Conservation (phyloP, 352 stramenopile species). For the Globisporangium rhizosaccharum region DNA sequence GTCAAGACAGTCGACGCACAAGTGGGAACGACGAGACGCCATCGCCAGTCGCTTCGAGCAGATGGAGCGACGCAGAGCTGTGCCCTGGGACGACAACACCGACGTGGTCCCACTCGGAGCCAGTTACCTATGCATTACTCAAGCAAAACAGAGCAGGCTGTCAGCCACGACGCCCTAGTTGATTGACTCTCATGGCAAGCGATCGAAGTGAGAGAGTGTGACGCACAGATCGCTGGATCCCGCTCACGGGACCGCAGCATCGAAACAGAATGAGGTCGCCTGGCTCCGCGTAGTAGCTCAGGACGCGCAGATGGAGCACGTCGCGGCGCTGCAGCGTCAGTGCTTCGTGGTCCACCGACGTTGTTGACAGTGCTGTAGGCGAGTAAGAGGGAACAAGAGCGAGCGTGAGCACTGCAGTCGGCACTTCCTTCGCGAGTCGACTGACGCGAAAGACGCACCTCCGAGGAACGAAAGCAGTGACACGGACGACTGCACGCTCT, state of each 20-base stretch:
- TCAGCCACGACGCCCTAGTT: too few relatives aligned
- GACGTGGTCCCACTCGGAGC: constrained; percentile 66
- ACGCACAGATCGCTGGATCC: constrained; percentile 40
- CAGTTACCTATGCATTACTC: constrained; percentile 26
- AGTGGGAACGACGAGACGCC: constrained; percentile 49
- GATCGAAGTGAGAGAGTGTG: not conserved
- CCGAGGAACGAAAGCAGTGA: constrained; percentile 52
- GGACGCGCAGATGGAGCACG: constrained; percentile 56
- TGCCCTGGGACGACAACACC: constrained; percentile 35
- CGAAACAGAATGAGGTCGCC: constrained; percentile 64
- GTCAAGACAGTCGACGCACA: constrained; percentile 15
- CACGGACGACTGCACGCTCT: constrained; percentile 28
- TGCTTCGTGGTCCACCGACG: constrained; percentile 24
- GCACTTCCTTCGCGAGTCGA: too few relatives aligned
- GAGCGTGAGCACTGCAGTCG: too few relatives aligned
- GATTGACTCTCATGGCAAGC: not conserved
- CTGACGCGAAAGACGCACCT: constrained; percentile 16
- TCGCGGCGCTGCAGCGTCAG: constrained; percentile 25
- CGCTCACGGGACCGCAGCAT: constrained; percentile 35
- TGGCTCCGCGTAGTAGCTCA: constrained; percentile 41
- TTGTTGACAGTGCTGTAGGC: constrained; percentile 23
- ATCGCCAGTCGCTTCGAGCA: constrained; percentile 60
- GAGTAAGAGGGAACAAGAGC: too few relatives aligned
- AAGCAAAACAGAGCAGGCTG: not conserved
- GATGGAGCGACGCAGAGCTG: constrained; percentile 18